These are phyloP conservation scores for Zoysia matrella DNA, from an alignment of 202 grass and related monocot species.

Conservation along the genomic window DNA sequence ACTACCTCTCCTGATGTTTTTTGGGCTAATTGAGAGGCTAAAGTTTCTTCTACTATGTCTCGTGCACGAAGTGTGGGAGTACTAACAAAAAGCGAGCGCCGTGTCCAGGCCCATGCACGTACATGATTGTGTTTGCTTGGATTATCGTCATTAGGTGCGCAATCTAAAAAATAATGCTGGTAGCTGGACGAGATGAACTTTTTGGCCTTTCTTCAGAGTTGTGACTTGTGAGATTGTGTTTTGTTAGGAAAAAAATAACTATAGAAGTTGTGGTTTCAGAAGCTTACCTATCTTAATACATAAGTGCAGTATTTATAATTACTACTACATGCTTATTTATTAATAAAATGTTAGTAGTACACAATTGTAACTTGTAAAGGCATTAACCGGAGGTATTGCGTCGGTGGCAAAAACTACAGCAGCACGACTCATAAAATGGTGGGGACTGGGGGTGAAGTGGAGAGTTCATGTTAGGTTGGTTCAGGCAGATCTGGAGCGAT, in stretches of 20 bases:
- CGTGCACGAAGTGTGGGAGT: background rate
- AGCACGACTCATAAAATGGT: background rate
- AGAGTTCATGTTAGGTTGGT: conserved; percentile 27
- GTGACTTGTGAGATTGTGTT: background rate
- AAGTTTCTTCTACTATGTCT: conserved; percentile 8
- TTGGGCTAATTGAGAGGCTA: background rate
- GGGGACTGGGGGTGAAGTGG: background rate
- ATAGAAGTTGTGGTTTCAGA: no score
- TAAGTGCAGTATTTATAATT: no score
- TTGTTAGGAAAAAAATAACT: background rate
- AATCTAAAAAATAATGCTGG: background rate
- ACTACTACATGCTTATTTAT: background rate
- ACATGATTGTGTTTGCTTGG: conserved; percentile 40
- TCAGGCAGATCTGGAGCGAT: no score
- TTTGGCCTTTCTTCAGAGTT: conserved; percentile 19
- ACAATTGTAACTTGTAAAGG: background rate
- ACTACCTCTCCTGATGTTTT: background rate
- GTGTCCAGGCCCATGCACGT: conserved; percentile 24
- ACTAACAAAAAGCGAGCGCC: background rate
- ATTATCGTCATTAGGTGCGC: background rate
- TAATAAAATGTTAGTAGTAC: background rate
- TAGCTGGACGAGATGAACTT: conserved; percentile 18
- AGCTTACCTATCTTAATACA: no score
- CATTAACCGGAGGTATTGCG: conserved; percentile 10
- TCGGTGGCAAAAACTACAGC: conserved; percentile 9